Base-by-base conservation (phyloP, 1,139 yeast genomes). In the Yamadazyma atmosphaerica region DNA sequence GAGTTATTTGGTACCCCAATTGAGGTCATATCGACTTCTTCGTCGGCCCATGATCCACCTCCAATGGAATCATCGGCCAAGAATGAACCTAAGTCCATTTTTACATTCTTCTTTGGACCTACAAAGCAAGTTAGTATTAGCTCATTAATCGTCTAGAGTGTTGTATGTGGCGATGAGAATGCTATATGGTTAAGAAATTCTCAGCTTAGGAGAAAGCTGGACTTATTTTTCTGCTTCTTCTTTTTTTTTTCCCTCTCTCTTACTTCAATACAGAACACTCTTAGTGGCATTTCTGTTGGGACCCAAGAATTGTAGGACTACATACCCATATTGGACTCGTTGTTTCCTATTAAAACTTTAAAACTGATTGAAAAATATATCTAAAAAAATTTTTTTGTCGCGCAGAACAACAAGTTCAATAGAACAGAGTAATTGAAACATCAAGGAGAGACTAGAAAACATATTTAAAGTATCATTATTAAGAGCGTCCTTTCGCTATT, bases 41-140 rank as follows among this genome's bases (percentile, higher is more conserved):
- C 81, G 45, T 77, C 83, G 16, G 81, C 81, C 83, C 83, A 77
- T 33, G 78, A 72, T 42, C 73, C 61, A 32, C 70, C 69, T 29
- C 77, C 77, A 43, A 68, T 61, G 36, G 74, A 53, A 37, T 70
- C 72, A 54, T 72, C 77, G 50, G 76, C 73, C 54, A 71, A 68
- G 59, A 72, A 72, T 50, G 74, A 64, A 49, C 77, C 74, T 56
- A 72, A 67, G 63, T 72, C 77, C 77, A 72, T 72, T 58, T 70
- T 72, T 42, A 66, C 62, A 46, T 55, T 61, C 51, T 68, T 69
- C 55, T 72, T 71, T 47, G 72, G 72, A 46, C 74, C 48, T 44
- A 34, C 40, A 31, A 11, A 18, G 7, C 16, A 13, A 3, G 13
- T 30, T 29, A 49, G 45, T 43, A 43, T 46, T 50, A 41, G 16